Evolutionary conservation across 2,329 filamentous ascomycete genomes (phyloP).

Genomic region (Colletotrichum brevisporum): DNA sequence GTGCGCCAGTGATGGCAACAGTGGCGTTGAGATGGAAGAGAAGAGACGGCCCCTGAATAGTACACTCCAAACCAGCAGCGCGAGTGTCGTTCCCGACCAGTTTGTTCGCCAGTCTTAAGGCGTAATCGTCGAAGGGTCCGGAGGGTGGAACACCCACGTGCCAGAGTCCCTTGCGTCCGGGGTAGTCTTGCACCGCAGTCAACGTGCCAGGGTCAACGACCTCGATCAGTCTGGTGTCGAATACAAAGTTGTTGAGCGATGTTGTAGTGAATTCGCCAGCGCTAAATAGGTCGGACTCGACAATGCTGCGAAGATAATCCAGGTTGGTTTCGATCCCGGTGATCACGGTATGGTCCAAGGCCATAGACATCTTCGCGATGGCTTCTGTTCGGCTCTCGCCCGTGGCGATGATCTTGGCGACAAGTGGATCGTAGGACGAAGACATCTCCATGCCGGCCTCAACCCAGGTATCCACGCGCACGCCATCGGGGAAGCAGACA

Average conservation of each 20-base stretch:
- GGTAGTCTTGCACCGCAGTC: constrained; percentile 58
- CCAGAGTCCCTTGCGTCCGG: constrained; percentile 55
- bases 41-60: constrained; percentile 51
- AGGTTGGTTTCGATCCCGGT: constrained; percentile 53
- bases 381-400: constrained; percentile 72
- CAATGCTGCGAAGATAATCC: constrained; percentile 50
- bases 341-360: constrained; percentile 64
- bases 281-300: constrained; percentile 47
- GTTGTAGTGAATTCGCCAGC: constrained; percentile 51
- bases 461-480: constrained; percentile 80
- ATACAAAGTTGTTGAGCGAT: constrained; percentile 49
- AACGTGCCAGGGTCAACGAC: constrained; percentile 52
- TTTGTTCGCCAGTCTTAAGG: constrained; percentile 52
- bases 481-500: constrained; percentile 68
- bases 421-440: constrained; percentile 82
- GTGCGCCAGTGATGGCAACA: constrained; percentile 52
- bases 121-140: constrained; percentile 58
- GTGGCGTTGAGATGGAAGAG: constrained; percentile 51
- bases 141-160: constrained; percentile 56
- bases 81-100: constrained; percentile 50
- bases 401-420: constrained; percentile 80
- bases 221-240: constrained; percentile 50
- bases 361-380: constrained; percentile 72
- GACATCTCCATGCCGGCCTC: constrained; percentile 78
- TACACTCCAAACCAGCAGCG: constrained; percentile 53